Evolutionary conservation across 1,284 basidiomycete species (phyloP).

Genomic region (Hemileia vastatrix): DNA sequence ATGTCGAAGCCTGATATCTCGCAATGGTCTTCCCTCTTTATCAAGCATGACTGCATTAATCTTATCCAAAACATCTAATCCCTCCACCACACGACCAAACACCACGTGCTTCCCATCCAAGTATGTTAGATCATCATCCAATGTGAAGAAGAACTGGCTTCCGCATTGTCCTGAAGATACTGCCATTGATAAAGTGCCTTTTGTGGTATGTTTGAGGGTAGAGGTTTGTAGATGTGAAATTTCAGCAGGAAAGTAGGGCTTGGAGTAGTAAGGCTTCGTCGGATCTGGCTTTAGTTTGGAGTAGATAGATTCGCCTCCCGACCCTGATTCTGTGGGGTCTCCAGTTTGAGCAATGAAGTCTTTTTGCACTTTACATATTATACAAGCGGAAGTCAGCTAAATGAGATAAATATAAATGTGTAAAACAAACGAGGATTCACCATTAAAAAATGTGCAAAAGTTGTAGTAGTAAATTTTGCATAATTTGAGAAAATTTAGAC

Average conservation of each 20-base stretch:
- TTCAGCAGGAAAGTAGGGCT: conserved; percentile 6
- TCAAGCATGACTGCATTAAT: conserved; percentile 85
- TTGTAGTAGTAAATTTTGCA: conserved; percentile 97
- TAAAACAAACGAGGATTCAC: conserved; percentile 49
- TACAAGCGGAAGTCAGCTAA: conserved; percentile 3
- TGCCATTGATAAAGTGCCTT: conserved; percentile 91
- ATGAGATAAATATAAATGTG: not conserved
- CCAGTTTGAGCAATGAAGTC: conserved; percentile 92
- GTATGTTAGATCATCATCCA: conserved; percentile 82
- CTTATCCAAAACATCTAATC: conserved; percentile 81
- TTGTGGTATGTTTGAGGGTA: conserved; percentile 66
- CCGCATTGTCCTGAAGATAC: conserved; percentile 74
- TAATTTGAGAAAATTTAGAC: conserved; percentile 91
- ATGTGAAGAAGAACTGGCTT: conserved; percentile 91
- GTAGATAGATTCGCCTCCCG: conserved; percentile 70
- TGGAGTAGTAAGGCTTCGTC: not conserved
- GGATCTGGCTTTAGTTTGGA: conserved; percentile 30
- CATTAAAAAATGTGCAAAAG: conserved; percentile 91
- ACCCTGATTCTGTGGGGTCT: conserved; percentile 88
- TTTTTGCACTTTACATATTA: conserved; percentile 62
- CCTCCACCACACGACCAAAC: conserved; percentile 91
- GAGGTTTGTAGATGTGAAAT: conserved; percentile 26
- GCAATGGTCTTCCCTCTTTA: conserved; percentile 75
- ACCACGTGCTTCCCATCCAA: conserved; percentile 91
- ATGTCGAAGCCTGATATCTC: conserved; percentile 86